phyloP scores from a whole-genome alignment of 805 yeast genomes.

The Myxozyma melibiosi region DNA sequence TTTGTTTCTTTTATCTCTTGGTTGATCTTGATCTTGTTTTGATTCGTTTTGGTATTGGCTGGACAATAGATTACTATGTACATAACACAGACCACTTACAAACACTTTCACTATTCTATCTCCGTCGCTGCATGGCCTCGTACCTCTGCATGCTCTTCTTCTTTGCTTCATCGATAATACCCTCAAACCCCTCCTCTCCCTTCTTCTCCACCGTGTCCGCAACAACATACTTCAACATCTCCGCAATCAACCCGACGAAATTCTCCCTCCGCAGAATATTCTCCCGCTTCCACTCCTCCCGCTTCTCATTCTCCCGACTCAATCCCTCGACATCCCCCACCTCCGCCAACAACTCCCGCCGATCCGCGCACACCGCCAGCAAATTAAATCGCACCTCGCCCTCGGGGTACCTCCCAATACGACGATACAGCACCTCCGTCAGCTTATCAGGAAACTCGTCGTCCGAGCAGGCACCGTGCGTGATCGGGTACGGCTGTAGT shows the following conservation, averaged over 20 bases:
- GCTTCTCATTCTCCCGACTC: slow-evolving; percentile 49
- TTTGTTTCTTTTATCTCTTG: too few relatives aligned
- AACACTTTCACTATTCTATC: too few relatives aligned
- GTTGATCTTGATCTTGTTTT: too few relatives aligned
- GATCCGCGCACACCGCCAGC: slow-evolving; percentile 56
- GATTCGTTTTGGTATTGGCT: too few relatives aligned
- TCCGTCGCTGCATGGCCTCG: slow-evolving; percentile 1
- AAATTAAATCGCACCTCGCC: slow-evolving; percentile 60
- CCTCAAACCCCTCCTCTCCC: slow-evolving; percentile 48
- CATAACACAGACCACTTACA: not conserved
- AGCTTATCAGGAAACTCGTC: slow-evolving; percentile 49
- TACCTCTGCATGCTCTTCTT: slow-evolving; percentile 8
- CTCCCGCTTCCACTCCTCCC: slow-evolving; percentile 57
- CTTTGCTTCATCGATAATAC: slow-evolving; percentile 14
- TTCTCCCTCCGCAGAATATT: slow-evolving; percentile 58
- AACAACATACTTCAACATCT: slow-evolving; percentile 50
- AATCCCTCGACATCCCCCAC: slow-evolving; percentile 48
- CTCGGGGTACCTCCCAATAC: slow-evolving; percentile 51
- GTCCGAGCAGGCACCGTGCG: slow-evolving; percentile 50
- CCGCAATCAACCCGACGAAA: slow-evolving; percentile 54
- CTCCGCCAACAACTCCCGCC: slow-evolving; percentile 45
- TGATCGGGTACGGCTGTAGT: slow-evolving; percentile 56
- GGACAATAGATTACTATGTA: not conserved
- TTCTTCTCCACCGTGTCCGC: slow-evolving; percentile 28
- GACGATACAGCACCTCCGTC: slow-evolving; percentile 49